Percentiles rank a stretch among this genome's conserved stretches.
Evolutionary conservation across 106 monocot species (phyloP).

Genomic region (Dactylorhiza incarnata): DNA sequence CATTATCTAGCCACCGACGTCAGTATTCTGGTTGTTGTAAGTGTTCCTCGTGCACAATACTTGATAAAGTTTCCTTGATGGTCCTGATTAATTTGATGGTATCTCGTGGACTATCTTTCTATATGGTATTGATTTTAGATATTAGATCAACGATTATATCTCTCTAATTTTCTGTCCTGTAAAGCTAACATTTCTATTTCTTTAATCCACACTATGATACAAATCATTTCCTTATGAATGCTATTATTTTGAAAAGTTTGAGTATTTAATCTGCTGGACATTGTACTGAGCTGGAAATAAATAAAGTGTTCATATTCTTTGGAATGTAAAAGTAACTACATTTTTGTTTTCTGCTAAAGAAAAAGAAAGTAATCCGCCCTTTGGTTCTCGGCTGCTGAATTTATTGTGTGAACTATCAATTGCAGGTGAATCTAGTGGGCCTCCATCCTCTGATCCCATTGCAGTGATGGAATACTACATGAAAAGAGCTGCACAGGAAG

Average conservation of each 20-base stretch:
- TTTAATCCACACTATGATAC: neutral
- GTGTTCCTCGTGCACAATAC: too few relatives aligned
- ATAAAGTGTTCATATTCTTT: neutral
- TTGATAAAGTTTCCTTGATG: too few relatives aligned
- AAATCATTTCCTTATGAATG: neutral
- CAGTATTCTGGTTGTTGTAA: too few relatives aligned
- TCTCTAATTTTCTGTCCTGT: too few relatives aligned
- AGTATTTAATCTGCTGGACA: neutral
- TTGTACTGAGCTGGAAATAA: neutral
- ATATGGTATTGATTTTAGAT: too few relatives aligned
- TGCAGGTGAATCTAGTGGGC: conserved; percentile 50
- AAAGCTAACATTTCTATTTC: neutral
- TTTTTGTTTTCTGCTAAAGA: too few relatives aligned
- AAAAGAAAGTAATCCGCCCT: too few relatives aligned
- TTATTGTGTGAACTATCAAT: neutral
- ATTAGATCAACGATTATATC: too few relatives aligned
- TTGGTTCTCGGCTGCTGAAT: neutral
- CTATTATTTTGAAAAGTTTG: neutral
- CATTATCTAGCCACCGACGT: too few relatives aligned
- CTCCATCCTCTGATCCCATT: conserved; percentile 59
- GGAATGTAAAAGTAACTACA: neutral
- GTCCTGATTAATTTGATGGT: too few relatives aligned
- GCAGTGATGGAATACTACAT: conserved; percentile 98
- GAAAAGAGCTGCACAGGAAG: conserved; percentile 96
- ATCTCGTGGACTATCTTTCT: too few relatives aligned